phyloP scores from a whole-genome alignment of 2,329 filamentous ascomycete genomes.

The Aspergillus sp. region DNA sequence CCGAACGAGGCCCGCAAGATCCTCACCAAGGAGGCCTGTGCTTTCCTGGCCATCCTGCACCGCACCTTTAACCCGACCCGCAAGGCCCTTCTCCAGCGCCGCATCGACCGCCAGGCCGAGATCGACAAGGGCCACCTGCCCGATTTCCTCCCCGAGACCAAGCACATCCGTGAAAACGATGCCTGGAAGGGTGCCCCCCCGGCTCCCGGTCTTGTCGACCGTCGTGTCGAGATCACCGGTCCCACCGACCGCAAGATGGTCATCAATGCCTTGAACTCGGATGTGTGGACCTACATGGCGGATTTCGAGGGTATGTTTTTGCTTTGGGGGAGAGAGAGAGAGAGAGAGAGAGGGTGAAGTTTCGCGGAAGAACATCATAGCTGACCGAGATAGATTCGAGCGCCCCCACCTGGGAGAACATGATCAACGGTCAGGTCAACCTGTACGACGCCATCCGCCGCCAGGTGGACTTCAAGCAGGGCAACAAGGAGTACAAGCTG shows the following conservation, averaged over 20 bases:
- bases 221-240: constrained; percentile 94
- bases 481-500: constrained; percentile 94
- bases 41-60: constrained; percentile 92
- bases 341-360: neutral
- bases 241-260: constrained; percentile 99
- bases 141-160: constrained; percentile 95
- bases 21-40: constrained; percentile 82
- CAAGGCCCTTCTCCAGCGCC: constrained; percentile 84
- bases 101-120: constrained; percentile 83
- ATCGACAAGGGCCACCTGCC: constrained; percentile 85
- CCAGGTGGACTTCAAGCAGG: constrained; percentile 95
- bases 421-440: constrained; percentile 98
- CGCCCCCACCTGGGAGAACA: constrained; percentile 98
- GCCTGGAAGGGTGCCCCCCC: constrained; percentile 91
- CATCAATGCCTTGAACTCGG: constrained; percentile 90
- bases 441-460: constrained; percentile 92
- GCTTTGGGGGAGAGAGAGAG: neutral
- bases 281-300: constrained; percentile 99
- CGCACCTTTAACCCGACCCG: constrained; percentile 88
- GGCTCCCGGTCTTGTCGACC: constrained; percentile 87
- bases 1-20: constrained; percentile 83
- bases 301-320: constrained; percentile 82
- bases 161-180: constrained; percentile 88
- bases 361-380: neutral
- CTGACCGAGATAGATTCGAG: constrained; percentile 67